phyloP scores from a whole-genome alignment of 2,329 filamentous ascomycete species.

The Xylaria sp. region DNA sequence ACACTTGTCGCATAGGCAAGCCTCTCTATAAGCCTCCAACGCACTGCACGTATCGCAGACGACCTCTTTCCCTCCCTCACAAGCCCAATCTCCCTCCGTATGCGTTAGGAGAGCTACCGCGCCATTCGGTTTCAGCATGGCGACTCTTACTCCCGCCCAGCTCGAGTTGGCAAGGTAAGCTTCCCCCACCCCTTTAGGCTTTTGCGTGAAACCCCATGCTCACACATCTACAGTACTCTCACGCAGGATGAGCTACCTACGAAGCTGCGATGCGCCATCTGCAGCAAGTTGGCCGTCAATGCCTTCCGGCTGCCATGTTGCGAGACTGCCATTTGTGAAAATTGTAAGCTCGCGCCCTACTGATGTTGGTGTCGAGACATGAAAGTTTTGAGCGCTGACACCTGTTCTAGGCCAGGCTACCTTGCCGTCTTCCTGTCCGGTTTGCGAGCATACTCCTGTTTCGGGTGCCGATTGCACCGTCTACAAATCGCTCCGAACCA shows the following conservation, averaged over 20 bases:
- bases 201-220: slow-evolving; percentile 6
- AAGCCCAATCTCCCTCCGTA: slow-evolving; percentile 33
- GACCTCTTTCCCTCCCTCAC: slow-evolving; percentile 3
- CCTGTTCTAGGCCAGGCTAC: slow-evolving; percentile 75
- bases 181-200: background rate
- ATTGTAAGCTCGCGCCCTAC: slow-evolving; percentile 69
- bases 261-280: slow-evolving; percentile 93
- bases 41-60: slow-evolving; percentile 1
- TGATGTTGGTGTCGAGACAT: slow-evolving; percentile 23
- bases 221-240: slow-evolving; percentile 69
- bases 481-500: slow-evolving; percentile 91
- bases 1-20: slow-evolving; percentile 32
- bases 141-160: slow-evolving; percentile 61
- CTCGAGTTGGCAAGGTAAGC: slow-evolving; percentile 68
- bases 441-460: slow-evolving; percentile 92
- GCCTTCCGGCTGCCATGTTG: slow-evolving; percentile 94
- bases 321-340: slow-evolving; percentile 92
- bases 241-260: slow-evolving; percentile 89
- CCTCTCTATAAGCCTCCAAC: slow-evolving; percentile 16
- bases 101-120: slow-evolving; percentile 36
- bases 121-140: slow-evolving; percentile 45
- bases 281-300: slow-evolving; percentile 89
- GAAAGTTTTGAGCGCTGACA: slow-evolving; percentile 17
- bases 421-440: slow-evolving; percentile 83
- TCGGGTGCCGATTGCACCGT: slow-evolving; percentile 87